Base-by-base conservation (phyloP, 2,329 filamentous ascomycete genomes). In the Fusarium camptoceras region DNA sequence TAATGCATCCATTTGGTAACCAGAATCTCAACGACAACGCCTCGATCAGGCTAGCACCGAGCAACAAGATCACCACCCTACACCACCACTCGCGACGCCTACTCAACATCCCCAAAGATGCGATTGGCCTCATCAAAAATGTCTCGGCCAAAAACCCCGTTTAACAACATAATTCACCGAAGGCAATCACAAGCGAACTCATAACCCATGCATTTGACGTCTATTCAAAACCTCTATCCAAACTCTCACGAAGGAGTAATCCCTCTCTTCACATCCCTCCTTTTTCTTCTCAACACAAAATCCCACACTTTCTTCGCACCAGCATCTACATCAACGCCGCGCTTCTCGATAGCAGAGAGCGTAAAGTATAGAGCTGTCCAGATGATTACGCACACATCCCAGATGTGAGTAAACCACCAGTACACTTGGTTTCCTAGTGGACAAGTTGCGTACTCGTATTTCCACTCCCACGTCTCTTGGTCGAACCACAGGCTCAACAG, bases 401-500 rank as follows among this genome's bases (percentile, higher is more conserved):
- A 65, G 47, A 94, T 85, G 83, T 98, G 94, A 8, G 96, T 89
- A 7, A 88, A 85, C 96, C 96, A 99, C 96, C 96, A 99, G 55
- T 94, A 86, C 82, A 97, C 94, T 84, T 98, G 95, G 25, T 90
- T 88, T 1, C 96, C 96, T 37, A 97, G 82, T 5, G 87, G 85
- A 77, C 96, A 99, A 68, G 88, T 92, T 11, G 83, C 84, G 73
- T 96, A 96, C 73, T 95, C 93, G 71, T 92, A 92, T 70, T 86
- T 86, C 96, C 96, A 99, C 78, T 92, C 88, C 84, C 88, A 90
- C 2, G 81, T 79, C 4, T 85, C 83, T 59, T 87, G 80, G 78
- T 98, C 93, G 76, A 95, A 98, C 95, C 95, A 99, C 1, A 92
- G 86, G 66, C 92, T 96, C 42, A 99, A 81, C 43, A 99, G 84